Percentiles rank a stretch among this genome's conserved stretches.
Evolutionary conservation across 202 grass and related monocot species (phyloP).

Genomic region (Panicum hallii): DNA sequence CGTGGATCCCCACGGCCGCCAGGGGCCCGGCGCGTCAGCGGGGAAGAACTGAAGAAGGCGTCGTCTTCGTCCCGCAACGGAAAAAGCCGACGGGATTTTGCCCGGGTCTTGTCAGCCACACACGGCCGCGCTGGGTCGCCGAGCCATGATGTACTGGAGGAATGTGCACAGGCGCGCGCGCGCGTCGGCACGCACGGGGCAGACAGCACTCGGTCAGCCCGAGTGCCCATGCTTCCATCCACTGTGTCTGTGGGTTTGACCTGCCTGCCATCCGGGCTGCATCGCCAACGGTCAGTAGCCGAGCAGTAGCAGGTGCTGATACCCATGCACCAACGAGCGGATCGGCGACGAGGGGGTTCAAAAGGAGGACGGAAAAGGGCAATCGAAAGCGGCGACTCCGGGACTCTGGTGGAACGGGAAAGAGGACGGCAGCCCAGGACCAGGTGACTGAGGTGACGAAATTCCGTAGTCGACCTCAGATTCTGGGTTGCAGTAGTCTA

Average conservation of each 20-base stretch:
- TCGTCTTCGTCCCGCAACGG: conserved; percentile 29
- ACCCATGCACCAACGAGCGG: conserved; percentile 25
- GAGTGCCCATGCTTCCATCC: conserved; percentile 29
- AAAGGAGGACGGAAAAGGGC: conserved; percentile 22
- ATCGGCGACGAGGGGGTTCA: conserved; percentile 4
- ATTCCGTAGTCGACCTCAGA: not conserved
- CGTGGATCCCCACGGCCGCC: conserved; percentile 44
- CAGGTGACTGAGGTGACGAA: not conserved
- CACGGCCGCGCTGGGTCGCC: not conserved
- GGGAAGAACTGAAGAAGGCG: not conserved
- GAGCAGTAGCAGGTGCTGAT: conserved; percentile 6
- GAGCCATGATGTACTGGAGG: conserved; percentile 32
- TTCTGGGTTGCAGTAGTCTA: conserved; percentile 3
- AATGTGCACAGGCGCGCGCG: conserved; percentile 33
- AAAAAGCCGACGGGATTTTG: conserved; percentile 32
- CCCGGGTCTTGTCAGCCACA: conserved; percentile 23
- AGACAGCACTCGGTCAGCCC: not conserved
- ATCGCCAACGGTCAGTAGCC: conserved; percentile 43
- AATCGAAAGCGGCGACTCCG: conserved; percentile 38
- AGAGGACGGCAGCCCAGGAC: not conserved
- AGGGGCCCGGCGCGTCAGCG: conserved; percentile 26
- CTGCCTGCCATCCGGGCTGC: conserved; percentile 19
- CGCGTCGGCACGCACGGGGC: not conserved
- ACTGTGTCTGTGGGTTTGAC: conserved; percentile 29
- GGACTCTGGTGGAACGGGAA: not conserved